These are phyloP conservation scores for Athelia psychrophila DNA, from an alignment of 1,284 basidiomycete genomes.

Conservation along the genomic window DNA sequence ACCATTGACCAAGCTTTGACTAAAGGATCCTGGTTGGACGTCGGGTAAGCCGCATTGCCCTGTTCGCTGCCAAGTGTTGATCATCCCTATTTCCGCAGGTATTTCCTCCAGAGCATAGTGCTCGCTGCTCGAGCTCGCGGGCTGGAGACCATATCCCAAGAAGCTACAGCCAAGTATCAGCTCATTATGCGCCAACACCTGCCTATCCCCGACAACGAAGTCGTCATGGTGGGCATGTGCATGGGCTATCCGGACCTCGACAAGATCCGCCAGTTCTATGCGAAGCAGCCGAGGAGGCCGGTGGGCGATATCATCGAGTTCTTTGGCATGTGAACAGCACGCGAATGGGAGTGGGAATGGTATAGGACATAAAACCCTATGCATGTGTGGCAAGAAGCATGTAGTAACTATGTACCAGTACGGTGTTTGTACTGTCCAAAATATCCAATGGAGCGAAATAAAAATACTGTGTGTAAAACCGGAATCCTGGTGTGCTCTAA, in stretches of 20 bases:
- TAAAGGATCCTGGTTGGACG: slow-evolving; percentile 17
- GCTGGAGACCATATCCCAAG: slow-evolving; percentile 11
- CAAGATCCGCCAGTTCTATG: slow-evolving; percentile 11
- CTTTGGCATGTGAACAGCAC: too few species aligned
- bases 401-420: too few species aligned
- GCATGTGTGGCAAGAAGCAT: too few species aligned
- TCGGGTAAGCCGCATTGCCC: background rate
- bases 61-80: background rate
- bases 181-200: slow-evolving; percentile 12
- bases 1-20: slow-evolving; percentile 15
- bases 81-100: background rate
- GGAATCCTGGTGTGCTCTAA: too few species aligned
- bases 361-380: too few species aligned
- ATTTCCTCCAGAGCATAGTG: slow-evolving; percentile 16
- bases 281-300: slow-evolving; percentile 13
- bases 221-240: slow-evolving; percentile 12
- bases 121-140: slow-evolving; percentile 17
- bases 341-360: too few species aligned
- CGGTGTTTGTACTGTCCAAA: too few species aligned
- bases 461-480: too few species aligned
- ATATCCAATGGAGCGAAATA: too few species aligned
- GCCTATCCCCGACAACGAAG: slow-evolving; percentile 13
- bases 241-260: slow-evolving; percentile 18
- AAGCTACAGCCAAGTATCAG: slow-evolving; percentile 13
- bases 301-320: slow-evolving; percentile 12